These are phyloP conservation scores for Aureobasidium pullulans DNA, from an alignment of 2,329 filamentous ascomycete genomes.

Conservation along the genomic window DNA sequence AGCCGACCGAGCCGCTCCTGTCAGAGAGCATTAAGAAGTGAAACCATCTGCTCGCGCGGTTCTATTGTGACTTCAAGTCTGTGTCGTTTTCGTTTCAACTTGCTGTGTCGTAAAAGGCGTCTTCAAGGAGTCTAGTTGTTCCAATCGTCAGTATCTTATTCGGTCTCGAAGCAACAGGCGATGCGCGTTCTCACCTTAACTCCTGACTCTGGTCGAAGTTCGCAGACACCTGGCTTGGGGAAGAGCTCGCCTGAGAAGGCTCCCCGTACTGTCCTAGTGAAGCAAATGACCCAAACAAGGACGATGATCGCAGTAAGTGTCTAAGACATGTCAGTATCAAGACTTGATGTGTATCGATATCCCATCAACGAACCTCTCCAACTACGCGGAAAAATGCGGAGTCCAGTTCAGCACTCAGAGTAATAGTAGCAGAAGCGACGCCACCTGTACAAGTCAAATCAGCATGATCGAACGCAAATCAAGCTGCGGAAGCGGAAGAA, in stretches of 20 bases:
- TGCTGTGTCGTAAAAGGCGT: background rate
- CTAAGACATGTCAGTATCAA: background rate
- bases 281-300: constrained; percentile 50
- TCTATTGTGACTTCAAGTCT: background rate
- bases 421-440: constrained; percentile 7
- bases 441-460: background rate
- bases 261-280: constrained; percentile 41
- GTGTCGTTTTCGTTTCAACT: background rate
- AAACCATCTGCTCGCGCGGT: background rate
- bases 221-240: constrained; percentile 43
- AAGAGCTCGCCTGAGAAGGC: constrained; percentile 45
- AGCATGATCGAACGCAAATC: background rate
- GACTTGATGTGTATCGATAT: constrained; percentile 26
- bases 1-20: background rate
- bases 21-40: background rate
- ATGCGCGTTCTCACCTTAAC: background rate
- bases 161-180: background rate
- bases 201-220: constrained; percentile 1
- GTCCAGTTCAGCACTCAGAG: constrained; percentile 38
- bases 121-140: constrained; percentile 1
- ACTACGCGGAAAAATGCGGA: constrained; percentile 50
- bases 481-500: background rate
- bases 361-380: constrained; percentile 25
- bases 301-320: constrained; percentile 42
- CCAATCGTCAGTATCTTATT: background rate